These are phyloP conservation scores for Cyamopsis tetragonoloba DNA, from an alignment of 306 rosid genomes.

Conservation along the genomic window DNA sequence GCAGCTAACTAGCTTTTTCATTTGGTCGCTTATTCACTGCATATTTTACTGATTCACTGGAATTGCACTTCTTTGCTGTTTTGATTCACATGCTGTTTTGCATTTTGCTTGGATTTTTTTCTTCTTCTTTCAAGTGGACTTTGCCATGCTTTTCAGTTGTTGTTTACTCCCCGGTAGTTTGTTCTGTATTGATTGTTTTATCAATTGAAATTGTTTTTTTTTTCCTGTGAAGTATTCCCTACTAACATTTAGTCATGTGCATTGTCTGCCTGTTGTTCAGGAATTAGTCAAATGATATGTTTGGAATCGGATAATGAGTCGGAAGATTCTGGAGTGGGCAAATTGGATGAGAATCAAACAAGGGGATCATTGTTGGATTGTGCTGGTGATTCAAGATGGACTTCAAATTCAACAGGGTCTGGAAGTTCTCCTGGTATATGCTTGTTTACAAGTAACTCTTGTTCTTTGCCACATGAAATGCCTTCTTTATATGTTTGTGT, in stretches of 20 bases:
- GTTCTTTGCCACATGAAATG: slow-evolving; percentile 16
- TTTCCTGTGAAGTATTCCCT: neutral
- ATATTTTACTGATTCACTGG: neutral
- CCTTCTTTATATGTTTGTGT: slow-evolving; percentile 6
- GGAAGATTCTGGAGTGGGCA: slow-evolving; percentile 37
- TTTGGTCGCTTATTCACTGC: neutral
- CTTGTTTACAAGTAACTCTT: slow-evolving; percentile 9
- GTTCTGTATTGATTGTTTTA: neutral
- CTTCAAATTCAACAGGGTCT: slow-evolving; percentile 24
- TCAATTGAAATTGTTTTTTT: neutral
- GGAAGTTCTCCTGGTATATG: slow-evolving; percentile 47
- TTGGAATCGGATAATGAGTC: slow-evolving; percentile 85
- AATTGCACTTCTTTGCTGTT: neutral
- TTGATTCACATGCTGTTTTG: slow-evolving; percentile 1
- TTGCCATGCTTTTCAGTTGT: neutral
- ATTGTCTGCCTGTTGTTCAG: slow-evolving; percentile 33
- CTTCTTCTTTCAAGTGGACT: neutral
- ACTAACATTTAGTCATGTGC: neutral
- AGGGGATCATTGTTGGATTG: slow-evolving; percentile 18
- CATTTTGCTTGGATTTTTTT: neutral
- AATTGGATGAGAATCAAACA: slow-evolving; percentile 31
- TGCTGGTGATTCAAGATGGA: slow-evolving; percentile 35
- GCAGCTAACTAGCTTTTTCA: neutral
- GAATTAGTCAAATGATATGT: slow-evolving; percentile 63
- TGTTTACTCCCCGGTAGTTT: neutral